Percentiles rank a stretch among this genome's conserved stretches.
Conservation (phyloP, 1,284 basidiomycete genomes). For the Trichosporon ovoides region DNA sequence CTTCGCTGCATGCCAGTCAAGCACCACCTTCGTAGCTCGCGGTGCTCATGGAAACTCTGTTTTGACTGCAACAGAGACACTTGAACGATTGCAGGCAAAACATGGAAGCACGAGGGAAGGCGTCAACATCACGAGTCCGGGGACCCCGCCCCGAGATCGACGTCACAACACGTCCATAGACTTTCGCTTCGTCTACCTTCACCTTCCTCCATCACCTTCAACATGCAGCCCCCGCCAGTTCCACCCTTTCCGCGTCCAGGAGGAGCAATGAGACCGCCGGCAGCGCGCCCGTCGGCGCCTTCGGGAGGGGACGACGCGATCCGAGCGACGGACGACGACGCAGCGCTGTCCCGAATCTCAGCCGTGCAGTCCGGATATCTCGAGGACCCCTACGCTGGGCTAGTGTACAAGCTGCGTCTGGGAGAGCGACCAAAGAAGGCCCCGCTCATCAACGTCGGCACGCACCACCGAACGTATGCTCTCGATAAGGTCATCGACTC, state of each 20-base stretch:
- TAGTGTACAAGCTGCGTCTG: constrained; percentile 51
- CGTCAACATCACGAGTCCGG: neutral
- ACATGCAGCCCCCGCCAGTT: neutral
- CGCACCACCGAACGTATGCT: constrained; percentile 73
- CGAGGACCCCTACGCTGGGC: constrained; percentile 62
- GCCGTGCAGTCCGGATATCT: constrained; percentile 72
- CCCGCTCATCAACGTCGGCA: constrained; percentile 93
- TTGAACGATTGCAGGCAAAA: neutral
- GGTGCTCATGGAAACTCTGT: no score
- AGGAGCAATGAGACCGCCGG: neutral
- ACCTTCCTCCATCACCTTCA: neutral
- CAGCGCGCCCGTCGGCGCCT: neutral
- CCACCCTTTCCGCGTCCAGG: neutral
- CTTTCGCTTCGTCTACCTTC: neutral
- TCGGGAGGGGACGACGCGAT: constrained; percentile 56
- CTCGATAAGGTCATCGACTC: constrained; percentile 72
- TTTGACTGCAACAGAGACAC: neutral
- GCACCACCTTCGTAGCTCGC: no score
- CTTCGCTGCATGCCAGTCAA: no score
- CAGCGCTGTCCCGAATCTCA: constrained; percentile 54
- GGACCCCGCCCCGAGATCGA: neutral
- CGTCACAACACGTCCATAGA: neutral
- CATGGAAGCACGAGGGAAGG: no score
- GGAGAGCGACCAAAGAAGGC: constrained; percentile 43
- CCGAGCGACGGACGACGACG: constrained; percentile 67